phyloP scores from a whole-genome alignment of 495 filamentous ascomycete species.

The Aspergillus steynii region DNA sequence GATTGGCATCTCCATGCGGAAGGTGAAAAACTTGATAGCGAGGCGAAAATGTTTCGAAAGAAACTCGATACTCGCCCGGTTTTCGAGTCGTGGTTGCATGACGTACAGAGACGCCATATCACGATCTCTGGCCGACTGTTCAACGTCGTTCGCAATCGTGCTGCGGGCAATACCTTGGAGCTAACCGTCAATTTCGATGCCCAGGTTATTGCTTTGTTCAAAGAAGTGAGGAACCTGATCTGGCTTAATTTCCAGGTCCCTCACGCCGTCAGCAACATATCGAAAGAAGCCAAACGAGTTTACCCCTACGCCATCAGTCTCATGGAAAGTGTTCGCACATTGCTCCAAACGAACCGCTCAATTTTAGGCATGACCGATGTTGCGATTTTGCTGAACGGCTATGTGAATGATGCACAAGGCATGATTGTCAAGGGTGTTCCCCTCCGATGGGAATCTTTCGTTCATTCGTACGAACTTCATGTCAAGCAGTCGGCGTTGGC shows the following conservation, averaged over 20 bases:
- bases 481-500: conserved; percentile 67
- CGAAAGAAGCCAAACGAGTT: conserved; percentile 94
- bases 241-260: conserved; percentile 93
- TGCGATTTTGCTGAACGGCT: conserved; percentile 81
- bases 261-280: conserved; percentile 89
- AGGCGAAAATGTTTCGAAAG: conserved; percentile 88
- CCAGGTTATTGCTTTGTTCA: conserved; percentile 95
- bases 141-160: conserved; percentile 80
- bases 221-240: conserved; percentile 94
- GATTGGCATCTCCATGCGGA: conserved; percentile 94
- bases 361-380: conserved; percentile 84
- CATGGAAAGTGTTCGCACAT: conserved; percentile 94
- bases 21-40: conserved; percentile 86
- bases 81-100: conserved; percentile 91
- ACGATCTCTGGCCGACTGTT: conserved; percentile 91
- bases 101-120: conserved; percentile 81
- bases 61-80: conserved; percentile 92
- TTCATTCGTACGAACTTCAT: conserved; percentile 92
- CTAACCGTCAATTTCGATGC: conserved; percentile 94
- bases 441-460: conserved; percentile 94
- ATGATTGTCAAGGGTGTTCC: conserved; percentile 84
- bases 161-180: conserved; percentile 81
- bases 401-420: conserved; percentile 80
- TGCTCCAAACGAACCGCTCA: conserved; percentile 79
- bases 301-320: conserved; percentile 97